These are phyloP conservation scores for Kockiozyma suomiensis DNA, from an alignment of 805 yeast species.

Conservation along the genomic window DNA sequence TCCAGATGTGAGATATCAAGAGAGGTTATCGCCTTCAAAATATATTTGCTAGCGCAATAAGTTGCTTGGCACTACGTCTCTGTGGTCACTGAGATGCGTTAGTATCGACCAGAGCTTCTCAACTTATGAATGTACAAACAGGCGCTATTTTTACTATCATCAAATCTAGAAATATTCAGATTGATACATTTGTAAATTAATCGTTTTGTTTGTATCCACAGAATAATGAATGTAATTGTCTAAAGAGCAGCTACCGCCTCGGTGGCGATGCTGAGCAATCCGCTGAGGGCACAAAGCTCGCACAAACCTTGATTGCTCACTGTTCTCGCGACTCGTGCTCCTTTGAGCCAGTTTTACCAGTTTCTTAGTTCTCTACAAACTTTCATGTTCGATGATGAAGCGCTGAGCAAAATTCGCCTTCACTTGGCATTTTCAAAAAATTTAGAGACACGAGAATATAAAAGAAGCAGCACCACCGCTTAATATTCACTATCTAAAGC, in stretches of 20 bases:
- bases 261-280: neutral
- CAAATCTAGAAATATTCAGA: too few relatives aligned
- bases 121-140: too few relatives aligned
- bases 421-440: neutral
- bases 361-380: neutral
- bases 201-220: too few relatives aligned
- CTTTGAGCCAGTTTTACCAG: neutral
- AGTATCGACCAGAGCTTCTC: too few relatives aligned
- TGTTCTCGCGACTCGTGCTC: neutral
- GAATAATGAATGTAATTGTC: too few relatives aligned
- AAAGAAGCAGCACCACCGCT: neutral
- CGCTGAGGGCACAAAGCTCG: constrained; percentile 9
- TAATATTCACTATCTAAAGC: neutral
- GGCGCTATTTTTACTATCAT: too few relatives aligned
- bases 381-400: neutral
- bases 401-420: neutral
- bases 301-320: neutral
- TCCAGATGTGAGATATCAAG: neutral
- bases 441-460: neutral
- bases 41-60: neutral
- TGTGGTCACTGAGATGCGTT: too few relatives aligned
- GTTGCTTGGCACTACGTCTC: too few relatives aligned
- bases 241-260: too few relatives aligned
- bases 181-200: too few relatives aligned
- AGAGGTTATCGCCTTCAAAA: neutral